Evolutionary conservation across 192 early-diverging fungal species (phyloP), one percentile per base, ranked within the genome.

Genomic region (Podila minutissima): DNA sequence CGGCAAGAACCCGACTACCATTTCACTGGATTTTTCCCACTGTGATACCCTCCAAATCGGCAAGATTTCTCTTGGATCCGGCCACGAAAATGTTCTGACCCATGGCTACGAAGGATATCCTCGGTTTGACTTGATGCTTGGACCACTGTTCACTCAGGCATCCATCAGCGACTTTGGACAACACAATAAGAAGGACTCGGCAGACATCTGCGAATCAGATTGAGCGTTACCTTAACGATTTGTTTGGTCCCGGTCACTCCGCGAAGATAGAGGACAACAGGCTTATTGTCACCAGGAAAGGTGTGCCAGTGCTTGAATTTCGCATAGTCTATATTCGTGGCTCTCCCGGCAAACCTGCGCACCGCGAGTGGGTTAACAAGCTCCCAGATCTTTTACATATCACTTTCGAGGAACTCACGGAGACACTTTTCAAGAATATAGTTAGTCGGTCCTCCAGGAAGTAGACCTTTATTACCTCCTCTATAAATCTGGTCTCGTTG

Each of bases 241-340:
- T 69, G 49, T 76, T 59, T 64, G 74, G 74, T 33, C 8, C 67
- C 29, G 53, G 22, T 38, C 67, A 76, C 53, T 24, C 0, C 35
- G 74, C 74, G n/a, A 35, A 58, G n/a, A 76, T 76, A 20, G 10
- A 6, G 28, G 13, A 9, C 29, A 68, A 63, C 41, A 62, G n/a
- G 41, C 69, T 75, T 68, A 33, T 46, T 48, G 74, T 75, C 59
- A 69, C 24, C 33, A 62, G 31, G 61, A 17, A 62, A 12, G 49
- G 61, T 37, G 53, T 11, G 0, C 28, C 2, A n/a, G 32, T 64
- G 28, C 66, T 48, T 48, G 66, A 3, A 29, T 29, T 83, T 64
- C 66, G 55, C 38, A 65, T 83, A 50, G 66, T 83, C 70, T 83
- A 72, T 62, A 76, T 83, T 59, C 74, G 60, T 32, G 74, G 74